Percentiles rank a stretch among this genome's conserved stretches.
These are phyloP conservation scores for Pleurotus cornucopiae DNA, from an alignment of 768 basidiomycete species.

Conservation along the genomic window DNA sequence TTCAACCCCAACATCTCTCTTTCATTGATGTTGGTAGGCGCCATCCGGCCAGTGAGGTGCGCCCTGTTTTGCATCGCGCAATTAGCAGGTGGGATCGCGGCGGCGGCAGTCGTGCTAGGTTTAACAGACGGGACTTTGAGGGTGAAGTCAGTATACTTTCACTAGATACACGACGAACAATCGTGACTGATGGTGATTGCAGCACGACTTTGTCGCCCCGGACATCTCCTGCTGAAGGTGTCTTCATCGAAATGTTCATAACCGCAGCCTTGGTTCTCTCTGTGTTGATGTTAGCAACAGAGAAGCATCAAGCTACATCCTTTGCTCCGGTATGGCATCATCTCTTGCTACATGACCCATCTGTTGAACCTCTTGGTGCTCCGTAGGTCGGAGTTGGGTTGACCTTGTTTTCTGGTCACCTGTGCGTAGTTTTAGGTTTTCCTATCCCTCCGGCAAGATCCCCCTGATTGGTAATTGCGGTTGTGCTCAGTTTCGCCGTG, in stretches of 20 bases:
- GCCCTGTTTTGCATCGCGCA: conserved; percentile 60
- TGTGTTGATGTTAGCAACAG: conserved; percentile 71
- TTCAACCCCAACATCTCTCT: conserved; percentile 58
- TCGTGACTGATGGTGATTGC: conserved; percentile 8
- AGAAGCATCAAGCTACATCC: conserved; percentile 62
- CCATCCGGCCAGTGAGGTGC: conserved; percentile 51
- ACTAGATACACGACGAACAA: neutral
- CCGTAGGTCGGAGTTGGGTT: conserved; percentile 59
- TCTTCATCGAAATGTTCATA: conserved; percentile 73
- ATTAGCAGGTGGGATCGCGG: conserved; percentile 54
- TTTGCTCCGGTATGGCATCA: conserved; percentile 51
- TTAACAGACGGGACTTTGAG: conserved; percentile 51
- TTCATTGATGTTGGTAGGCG: conserved; percentile 54
- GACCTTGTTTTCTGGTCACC: conserved; percentile 57
- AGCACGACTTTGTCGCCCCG: conserved; percentile 46
- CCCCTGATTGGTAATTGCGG: neutral
- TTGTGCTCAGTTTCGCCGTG: conserved; percentile 45
- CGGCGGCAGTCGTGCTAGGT: conserved; percentile 48
- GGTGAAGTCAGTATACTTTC: conserved; percentile 39
- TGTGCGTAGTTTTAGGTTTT: conserved; percentile 31
- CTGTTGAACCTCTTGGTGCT: neutral
- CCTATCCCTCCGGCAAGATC: neutral
- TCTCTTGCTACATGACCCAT: neutral
- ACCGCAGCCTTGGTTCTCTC: conserved; percentile 55
- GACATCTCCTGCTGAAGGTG: conserved; percentile 50